Base-by-base conservation (phyloP, 495 filamentous ascomycete species). In the Aspergillus mulundensis region DNA sequence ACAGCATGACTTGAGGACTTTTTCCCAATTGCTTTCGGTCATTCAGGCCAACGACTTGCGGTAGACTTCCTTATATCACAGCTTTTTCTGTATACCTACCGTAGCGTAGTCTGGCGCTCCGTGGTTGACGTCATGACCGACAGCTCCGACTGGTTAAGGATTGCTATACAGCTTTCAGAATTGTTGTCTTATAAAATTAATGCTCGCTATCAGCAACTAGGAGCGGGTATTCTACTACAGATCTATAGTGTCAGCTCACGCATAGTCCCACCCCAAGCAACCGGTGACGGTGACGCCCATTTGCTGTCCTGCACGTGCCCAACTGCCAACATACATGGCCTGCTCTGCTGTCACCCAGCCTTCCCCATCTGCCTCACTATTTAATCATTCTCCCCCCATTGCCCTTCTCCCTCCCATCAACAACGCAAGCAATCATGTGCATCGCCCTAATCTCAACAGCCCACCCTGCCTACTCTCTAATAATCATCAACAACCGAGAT, bases 401-500 rank as follows among this genome's bases (percentile, higher is more conserved):
- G 21, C 15, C 11, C 24, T n/a, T 40, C 19, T 32, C 20, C 3
- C 16, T 19, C 21, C 24, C 16, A 28, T 34, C 50, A n/a, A 25
- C 34, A 3, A 12, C 11, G 20, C 28, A 41, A 16, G 23, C 45
- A 47, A 50, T 43, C 25, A 98, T 97, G 94, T 98, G 95, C 70
- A 97, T 98, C 70, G 87, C 87, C 43, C 77, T 97, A 25, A 68
- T 95, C 43, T 91, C 95, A 36, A 97, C 92, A 4, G 83, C 88
- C 30, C 94, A 99, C 68, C 95, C 95, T 8, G 73, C 82, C 49
- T 99, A 97, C 72, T 82, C 91, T 12, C 77, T 97, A 48, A 91
- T 99, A 62, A 77, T 95, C 47, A 77, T 97, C 68, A 87, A 91
- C 74, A 99, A 99, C 67, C 82, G 94, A 66, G 94, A 99, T 84